Conservation (phyloP, 1,284 basidiomycete genomes). For the Moniliella sp. region DNA sequence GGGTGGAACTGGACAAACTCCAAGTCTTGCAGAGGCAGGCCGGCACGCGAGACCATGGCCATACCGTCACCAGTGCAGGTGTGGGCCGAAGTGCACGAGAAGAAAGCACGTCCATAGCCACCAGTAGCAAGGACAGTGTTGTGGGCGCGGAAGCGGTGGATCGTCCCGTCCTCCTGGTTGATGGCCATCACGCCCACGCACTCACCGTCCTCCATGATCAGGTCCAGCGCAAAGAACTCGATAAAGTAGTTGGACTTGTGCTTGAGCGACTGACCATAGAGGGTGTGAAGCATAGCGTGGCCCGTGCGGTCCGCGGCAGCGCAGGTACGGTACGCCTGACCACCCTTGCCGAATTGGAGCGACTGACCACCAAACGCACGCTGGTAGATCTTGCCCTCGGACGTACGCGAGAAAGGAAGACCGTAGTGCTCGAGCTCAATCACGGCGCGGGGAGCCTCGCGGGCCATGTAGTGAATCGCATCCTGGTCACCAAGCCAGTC, state of each 20-base stretch:
- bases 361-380: constrained; percentile 98
- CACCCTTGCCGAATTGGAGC: constrained; percentile 86
- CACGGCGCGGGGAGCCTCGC: constrained; percentile 78
- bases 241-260: constrained; percentile 99
- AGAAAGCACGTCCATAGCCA: constrained; percentile 94
- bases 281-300: constrained; percentile 90
- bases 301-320: constrained; percentile 97
- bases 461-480: constrained; percentile 96
- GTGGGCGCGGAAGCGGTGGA: constrained; percentile 93
- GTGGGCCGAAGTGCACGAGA: constrained; percentile 94
- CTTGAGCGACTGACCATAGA: constrained; percentile 92
- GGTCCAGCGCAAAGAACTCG: constrained; percentile 84
- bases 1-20: constrained; percentile 99
- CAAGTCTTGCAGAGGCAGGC: constrained; percentile 82
- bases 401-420: constrained; percentile 92
- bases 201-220: constrained; percentile 95
- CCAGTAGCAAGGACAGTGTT: constrained; percentile 96
- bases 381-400: constrained; percentile 98
- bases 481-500: constrained; percentile 99
- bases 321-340: constrained; percentile 95
- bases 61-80: constrained; percentile 98
- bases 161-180: constrained; percentile 97
- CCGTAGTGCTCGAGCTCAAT: constrained; percentile 95
- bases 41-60: constrained; percentile 91
- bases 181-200: constrained; percentile 97